Evolutionary conservation across 2,329 filamentous ascomycete species (phyloP), one percentile per base, ranked within the genome.

Genomic region (Cordyceps cateniannulata): DNA sequence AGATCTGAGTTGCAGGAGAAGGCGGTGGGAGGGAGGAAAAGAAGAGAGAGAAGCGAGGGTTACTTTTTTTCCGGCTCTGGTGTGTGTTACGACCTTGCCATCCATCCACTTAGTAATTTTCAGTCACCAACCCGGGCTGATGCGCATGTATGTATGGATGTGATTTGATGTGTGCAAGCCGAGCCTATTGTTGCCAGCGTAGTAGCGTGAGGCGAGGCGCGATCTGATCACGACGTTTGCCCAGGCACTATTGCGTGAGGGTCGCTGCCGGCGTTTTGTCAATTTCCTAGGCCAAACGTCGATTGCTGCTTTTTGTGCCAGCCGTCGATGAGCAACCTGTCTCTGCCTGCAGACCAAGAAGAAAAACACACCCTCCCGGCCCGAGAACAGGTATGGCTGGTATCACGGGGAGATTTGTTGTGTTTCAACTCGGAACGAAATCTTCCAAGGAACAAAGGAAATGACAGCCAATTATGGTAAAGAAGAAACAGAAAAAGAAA

Each of bases 21-120:
- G 60, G 50, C 29, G 2, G 27, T 2, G n/a, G 47, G 22, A 14
- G n/a, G 47, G 27, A 29, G 24, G 22, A 5, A 22, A 4, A 12
- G 38, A 16, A 40, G 59, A 52, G 52, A 65, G 51, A 65, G 60
- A 57, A 40, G 55, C 24, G 29, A 32, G 20, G 42, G 22, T 55
- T 47, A 25, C 24, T 44, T 40, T 29, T 42, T 47, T 38, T 22
- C 49, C 22, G 51, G 40, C n/a, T 49, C 22, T 29, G 20, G 51
- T 29, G n/a, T 53, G 53, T 56, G 53, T 56, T n/a, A 56, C 53
- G 25, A n/a, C 35, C 20, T 42, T 42, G n/a, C 24, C 44, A 32
- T 25, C 42, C 42, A 47, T 56, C 14, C 25, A 47, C 42, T 56
- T 47, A 16, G 53, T 45, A 47, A 56, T 56, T 47, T 56, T 47